phyloP scores from a whole-genome alignment of 1,139 yeast species.

The Geotrichum macrosporum region DNA sequence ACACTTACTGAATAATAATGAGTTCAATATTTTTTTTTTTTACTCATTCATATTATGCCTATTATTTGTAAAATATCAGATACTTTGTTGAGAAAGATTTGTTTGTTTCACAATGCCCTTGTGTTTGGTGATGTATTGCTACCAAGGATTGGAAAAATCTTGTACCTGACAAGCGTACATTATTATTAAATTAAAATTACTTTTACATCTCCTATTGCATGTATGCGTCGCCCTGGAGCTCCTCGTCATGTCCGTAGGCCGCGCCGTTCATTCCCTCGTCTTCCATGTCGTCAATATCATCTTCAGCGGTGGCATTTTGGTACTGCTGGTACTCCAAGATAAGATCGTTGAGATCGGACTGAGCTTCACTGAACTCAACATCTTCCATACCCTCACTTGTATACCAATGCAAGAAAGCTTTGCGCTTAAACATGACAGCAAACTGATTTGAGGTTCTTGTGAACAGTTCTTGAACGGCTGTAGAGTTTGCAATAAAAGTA shows the following conservation, averaged over 20 bases:
- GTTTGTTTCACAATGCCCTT: too few species aligned
- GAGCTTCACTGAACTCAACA: constrained; percentile 46
- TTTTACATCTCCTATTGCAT: too few species aligned
- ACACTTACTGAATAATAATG: too few species aligned
- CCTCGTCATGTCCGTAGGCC: not conserved
- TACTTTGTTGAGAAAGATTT: too few species aligned
- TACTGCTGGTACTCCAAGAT: constrained; percentile 45
- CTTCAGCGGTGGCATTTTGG: constrained; percentile 43
- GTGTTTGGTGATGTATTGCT: too few species aligned
- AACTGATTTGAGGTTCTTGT: constrained; percentile 42
- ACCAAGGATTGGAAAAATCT: too few species aligned
- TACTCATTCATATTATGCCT: too few species aligned
- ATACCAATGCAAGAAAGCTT: constrained; percentile 47
- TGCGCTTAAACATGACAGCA: constrained; percentile 43
- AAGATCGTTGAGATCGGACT: constrained; percentile 42
- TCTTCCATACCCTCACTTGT: constrained; percentile 47
- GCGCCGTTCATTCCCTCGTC: constrained; percentile 28
- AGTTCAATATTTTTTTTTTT: too few species aligned
- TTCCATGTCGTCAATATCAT: constrained; percentile 7
- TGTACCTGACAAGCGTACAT: too few species aligned
- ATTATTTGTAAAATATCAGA: too few species aligned
- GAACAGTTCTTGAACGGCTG: constrained; percentile 45
- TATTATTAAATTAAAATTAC: too few species aligned
- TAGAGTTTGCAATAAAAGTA: constrained; percentile 45
- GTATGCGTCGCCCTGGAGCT: not conserved